These are phyloP conservation scores for Prunella vulgaris DNA, from an alignment of 257 asterid species.

Conservation along the genomic window DNA sequence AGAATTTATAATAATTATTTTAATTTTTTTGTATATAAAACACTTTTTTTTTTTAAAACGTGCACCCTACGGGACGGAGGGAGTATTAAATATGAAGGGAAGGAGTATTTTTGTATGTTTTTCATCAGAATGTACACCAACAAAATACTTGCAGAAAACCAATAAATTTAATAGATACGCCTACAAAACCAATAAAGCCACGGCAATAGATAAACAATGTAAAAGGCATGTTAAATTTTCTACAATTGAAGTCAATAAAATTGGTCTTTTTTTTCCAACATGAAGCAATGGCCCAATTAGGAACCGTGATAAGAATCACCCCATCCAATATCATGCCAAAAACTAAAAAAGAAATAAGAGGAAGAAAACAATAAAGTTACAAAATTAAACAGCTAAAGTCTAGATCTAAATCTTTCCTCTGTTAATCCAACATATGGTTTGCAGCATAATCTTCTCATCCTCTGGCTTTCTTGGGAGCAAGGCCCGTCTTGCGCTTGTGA, in stretches of 20 bases:
- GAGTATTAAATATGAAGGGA: no score
- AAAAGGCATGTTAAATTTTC: constrained; percentile 20
- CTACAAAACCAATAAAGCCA: not conserved
- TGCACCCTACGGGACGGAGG: no score
- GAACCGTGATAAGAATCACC: constrained; percentile 32
- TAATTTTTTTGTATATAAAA: no score
- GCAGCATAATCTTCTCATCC: constrained; percentile 18
- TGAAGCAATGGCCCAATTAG: constrained; percentile 42
- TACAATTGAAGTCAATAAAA: constrained; percentile 33
- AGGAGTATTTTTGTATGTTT: no score
- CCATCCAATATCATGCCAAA: constrained; percentile 22
- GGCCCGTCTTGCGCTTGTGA: constrained; percentile 98
- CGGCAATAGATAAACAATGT: not conserved
- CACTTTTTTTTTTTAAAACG: no score
- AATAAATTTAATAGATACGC: not conserved
- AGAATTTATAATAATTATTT: no score
- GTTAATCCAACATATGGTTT: constrained; percentile 26
- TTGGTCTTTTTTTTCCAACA: constrained; percentile 27
- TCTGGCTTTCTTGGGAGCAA: constrained; percentile 60
- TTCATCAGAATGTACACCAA: no score
- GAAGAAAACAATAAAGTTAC: constrained; percentile 19
- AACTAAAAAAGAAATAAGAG: no score
- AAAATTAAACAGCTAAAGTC: constrained; percentile 31
- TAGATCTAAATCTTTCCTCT: constrained; percentile 35
- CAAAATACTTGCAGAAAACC: not conserved